A percentile compares a stretch with the other conserved stretches of the same genome.
Conservation (phyloP, 306 rosid genomes). For the Cucurbita argyrosperma region DNA sequence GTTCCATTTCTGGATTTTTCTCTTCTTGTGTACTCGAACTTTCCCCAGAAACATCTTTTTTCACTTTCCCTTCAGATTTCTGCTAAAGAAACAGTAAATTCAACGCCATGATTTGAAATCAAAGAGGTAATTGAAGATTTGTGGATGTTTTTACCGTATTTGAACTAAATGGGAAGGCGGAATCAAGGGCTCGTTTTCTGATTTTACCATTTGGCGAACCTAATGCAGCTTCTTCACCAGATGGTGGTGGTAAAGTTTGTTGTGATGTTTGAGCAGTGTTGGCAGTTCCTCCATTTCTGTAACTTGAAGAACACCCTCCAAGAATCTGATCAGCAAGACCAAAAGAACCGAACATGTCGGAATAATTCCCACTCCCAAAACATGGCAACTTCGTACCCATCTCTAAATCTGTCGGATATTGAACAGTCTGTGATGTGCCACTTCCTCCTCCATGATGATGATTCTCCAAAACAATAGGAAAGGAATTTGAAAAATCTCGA, state of each 20-base stretch:
- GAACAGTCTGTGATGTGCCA: constrained; percentile 10
- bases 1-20: constrained; percentile 48
- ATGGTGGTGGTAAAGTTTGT: constrained; percentile 24
- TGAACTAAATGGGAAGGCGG: constrained; percentile 38
- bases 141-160: constrained; percentile 39
- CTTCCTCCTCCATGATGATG: not conserved
- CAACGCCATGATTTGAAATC: not conserved
- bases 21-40: constrained; percentile 53
- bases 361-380: constrained; percentile 60
- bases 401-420: constrained; percentile 52
- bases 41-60: constrained; percentile 47
- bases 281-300: not conserved
- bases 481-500: constrained; percentile 2
- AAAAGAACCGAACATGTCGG: constrained; percentile 59
- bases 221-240: constrained; percentile 40
- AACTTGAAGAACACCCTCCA: constrained; percentile 17
- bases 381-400: constrained; percentile 30
- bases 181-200: constrained; percentile 56
- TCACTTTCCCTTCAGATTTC: constrained; percentile 52
- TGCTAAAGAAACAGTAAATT: constrained; percentile 16
- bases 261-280: constrained; percentile 34
- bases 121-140: not conserved
- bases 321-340: constrained; percentile 36
- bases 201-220: constrained; percentile 38
- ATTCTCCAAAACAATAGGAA: not conserved